Conservation (phyloP, 495 filamentous ascomycete species). For the Penicillium psychrofluorescens region DNA sequence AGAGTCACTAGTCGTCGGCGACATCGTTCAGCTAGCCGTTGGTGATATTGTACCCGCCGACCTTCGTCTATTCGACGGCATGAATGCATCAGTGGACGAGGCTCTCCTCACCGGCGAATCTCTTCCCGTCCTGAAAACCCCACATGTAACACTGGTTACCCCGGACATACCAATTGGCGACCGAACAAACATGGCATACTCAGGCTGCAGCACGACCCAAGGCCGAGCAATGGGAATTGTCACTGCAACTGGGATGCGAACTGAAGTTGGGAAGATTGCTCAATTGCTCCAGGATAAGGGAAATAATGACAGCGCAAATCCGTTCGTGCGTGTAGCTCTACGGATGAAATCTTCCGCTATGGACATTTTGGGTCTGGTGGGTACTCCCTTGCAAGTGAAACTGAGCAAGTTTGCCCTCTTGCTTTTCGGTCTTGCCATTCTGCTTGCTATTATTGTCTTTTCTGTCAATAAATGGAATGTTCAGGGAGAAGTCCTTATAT, state of each 20-base stretch:
- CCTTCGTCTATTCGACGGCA: slow-evolving; percentile 19
- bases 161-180: slow-evolving; percentile 62
- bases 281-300: slow-evolving; percentile 34
- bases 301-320: slow-evolving; percentile 23
- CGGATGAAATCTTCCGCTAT: slow-evolving; percentile 55
- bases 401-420: slow-evolving; percentile 56
- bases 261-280: slow-evolving; percentile 58
- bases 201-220: slow-evolving; percentile 66
- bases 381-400: slow-evolving; percentile 53
- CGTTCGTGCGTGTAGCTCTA: slow-evolving; percentile 40
- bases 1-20: slow-evolving; percentile 47
- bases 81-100: slow-evolving; percentile 56
- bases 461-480: slow-evolving; percentile 44
- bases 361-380: slow-evolving; percentile 44
- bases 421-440: slow-evolving; percentile 51
- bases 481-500: slow-evolving; percentile 49
- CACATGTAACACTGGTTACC: slow-evolving; percentile 60
- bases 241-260: slow-evolving; percentile 56
- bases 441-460: slow-evolving; percentile 54
- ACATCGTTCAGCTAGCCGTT: slow-evolving; percentile 65
- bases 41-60: slow-evolving; percentile 78
- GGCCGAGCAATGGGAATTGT: slow-evolving; percentile 75
- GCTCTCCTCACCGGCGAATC: slow-evolving; percentile 69
- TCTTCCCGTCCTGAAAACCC: slow-evolving; percentile 26
- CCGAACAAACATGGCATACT: slow-evolving; percentile 38